These are phyloP conservation scores for Ophiosphaerella herpotricha DNA, from an alignment of 2,329 filamentous ascomycete genomes.

Conservation along the genomic window DNA sequence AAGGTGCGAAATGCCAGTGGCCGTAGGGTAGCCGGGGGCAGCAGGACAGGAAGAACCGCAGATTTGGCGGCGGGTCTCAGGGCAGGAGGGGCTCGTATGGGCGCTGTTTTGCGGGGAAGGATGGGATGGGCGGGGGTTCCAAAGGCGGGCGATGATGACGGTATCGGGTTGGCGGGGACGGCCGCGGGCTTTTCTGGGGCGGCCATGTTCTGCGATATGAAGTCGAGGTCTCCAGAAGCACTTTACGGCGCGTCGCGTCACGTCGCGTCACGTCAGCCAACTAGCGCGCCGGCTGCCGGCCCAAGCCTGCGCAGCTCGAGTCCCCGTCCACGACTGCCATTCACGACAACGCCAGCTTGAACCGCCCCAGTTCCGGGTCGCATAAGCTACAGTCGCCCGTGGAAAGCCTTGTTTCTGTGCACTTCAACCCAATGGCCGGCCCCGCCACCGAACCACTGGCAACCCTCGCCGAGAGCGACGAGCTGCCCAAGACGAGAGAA, in stretches of 20 bases:
- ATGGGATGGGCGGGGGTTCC: conserved; percentile 83
- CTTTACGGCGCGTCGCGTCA: conserved; percentile 31
- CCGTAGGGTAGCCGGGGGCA: conserved; percentile 83
- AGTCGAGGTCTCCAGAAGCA: conserved; percentile 9
- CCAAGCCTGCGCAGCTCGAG: conserved; percentile 3
- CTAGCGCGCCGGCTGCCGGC: conserved; percentile 3
- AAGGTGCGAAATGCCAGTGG: conserved; percentile 94
- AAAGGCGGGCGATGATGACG: conserved; percentile 89
- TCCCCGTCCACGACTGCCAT: not conserved
- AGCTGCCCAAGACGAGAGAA: conserved; percentile 55
- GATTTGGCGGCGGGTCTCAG: conserved; percentile 58
- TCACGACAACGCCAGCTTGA: conserved; percentile 1
- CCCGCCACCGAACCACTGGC: conserved; percentile 23
- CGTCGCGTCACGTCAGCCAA: not conserved
- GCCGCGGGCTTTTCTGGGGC: conserved; percentile 38
- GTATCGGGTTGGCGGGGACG: conserved; percentile 63
- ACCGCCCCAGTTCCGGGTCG: conserved; percentile 3
- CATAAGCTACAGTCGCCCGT: conserved; percentile 3
- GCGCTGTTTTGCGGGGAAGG: conserved; percentile 55
- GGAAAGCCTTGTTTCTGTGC: not conserved
- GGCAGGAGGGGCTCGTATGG: conserved; percentile 51
- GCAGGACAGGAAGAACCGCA: conserved; percentile 81
- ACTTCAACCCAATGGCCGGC: conserved; percentile 28
- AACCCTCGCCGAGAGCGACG: conserved; percentile 23
- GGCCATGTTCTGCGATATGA: conserved; percentile 24